Evolutionary conservation across 2,329 filamentous ascomycete species (phyloP), one percentile per base, ranked within the genome.

Genomic region (Tolypocladium guangdongense): DNA sequence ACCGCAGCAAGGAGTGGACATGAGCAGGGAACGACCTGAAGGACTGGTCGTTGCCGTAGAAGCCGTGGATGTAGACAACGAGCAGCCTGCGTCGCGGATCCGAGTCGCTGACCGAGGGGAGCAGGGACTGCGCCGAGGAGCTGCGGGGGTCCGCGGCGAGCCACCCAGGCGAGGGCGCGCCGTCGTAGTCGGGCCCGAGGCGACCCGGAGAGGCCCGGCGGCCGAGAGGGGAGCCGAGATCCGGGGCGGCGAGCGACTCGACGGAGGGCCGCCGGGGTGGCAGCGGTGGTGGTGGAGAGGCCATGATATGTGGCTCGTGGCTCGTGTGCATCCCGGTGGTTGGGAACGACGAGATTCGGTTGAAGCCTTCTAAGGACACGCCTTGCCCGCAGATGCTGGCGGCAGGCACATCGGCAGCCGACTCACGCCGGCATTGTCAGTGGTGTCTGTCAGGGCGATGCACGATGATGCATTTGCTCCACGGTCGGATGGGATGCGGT

Each of bases 11-110:
- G 60, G 83, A 81, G 67, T 96, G 91, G 4, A 96, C 81, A 71
- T 96, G 90, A 8, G 87, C 87, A 0, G 91, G 91, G 61, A 96
- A 95, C 46, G 86, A 88, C 57, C 84, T 81, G 65, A 96, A 96
- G 54, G 88, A 95, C 35, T 87, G 86, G 67, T 93, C 88, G 55
- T 88, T 86, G 51, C 91, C 90, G 77, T 93, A 86, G 71, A 95
- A 96, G 56, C 91, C 90, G 72, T 96, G 91, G 53, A 96, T 83
- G 66, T 90, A 96, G 52, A 96, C 74, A 24, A 95, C 66, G 1
- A 96, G 77, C 27, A 96, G 74, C 30, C 75, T 81, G 56, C 81
- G 76, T 46, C 75, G 73, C 56, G 60, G 66, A 39, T 60, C 55
- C 18, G 54, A 55, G 18, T 58, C 55, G 22, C 6, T 8, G 24